A percentile compares a stretch with the other conserved stretches of the same genome.
Conservation (phyloP, 495 filamentous ascomycete genomes). For the Symbiotaphrina buchneri region DNA sequence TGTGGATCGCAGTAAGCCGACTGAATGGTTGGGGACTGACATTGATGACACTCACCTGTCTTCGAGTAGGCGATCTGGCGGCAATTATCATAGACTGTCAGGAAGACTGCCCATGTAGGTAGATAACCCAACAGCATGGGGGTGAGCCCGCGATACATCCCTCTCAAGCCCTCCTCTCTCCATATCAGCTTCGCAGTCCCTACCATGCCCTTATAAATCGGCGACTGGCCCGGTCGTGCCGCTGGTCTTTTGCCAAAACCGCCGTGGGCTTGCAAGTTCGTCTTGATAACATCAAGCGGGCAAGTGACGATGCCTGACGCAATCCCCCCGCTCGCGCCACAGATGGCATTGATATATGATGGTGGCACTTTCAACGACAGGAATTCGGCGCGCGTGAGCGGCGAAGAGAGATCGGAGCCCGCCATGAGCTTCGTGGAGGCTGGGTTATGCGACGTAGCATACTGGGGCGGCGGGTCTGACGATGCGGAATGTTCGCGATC, state of each 20-base stretch:
- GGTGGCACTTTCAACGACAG: constrained; percentile 25
- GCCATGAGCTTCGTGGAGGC: too few relatives aligned
- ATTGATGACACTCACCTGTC: constrained; percentile 42
- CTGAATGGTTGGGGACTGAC: too few relatives aligned
- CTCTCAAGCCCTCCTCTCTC: constrained; percentile 66
- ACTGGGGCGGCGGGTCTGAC: too few relatives aligned
- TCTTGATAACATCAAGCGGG: constrained; percentile 97
- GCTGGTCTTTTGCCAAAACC: constrained; percentile 32
- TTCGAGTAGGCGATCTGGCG: constrained; percentile 42
- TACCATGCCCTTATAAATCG: constrained; percentile 60
- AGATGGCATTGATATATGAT: constrained; percentile 36
- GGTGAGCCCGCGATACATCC: constrained; percentile 82
- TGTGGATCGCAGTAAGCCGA: too few relatives aligned
- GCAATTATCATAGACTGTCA: constrained; percentile 90
- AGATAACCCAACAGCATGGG: constrained; percentile 90
- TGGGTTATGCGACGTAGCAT: too few relatives aligned
- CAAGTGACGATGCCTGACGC: constrained; percentile 88
- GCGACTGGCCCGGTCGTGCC: constrained; percentile 16
- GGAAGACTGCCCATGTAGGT: constrained; percentile 95
- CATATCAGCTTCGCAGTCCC: constrained; percentile 73
- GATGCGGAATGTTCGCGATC: too few relatives aligned
- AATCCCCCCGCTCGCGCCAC: constrained; percentile 73
- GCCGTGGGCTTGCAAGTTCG: constrained; percentile 89
- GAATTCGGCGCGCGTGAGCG: constrained; percentile 31
- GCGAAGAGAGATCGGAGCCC: too few relatives aligned